These are phyloP conservation scores for Bipolaris bicolor DNA, from an alignment of 2,329 filamentous ascomycete genomes.

Conservation along the genomic window DNA sequence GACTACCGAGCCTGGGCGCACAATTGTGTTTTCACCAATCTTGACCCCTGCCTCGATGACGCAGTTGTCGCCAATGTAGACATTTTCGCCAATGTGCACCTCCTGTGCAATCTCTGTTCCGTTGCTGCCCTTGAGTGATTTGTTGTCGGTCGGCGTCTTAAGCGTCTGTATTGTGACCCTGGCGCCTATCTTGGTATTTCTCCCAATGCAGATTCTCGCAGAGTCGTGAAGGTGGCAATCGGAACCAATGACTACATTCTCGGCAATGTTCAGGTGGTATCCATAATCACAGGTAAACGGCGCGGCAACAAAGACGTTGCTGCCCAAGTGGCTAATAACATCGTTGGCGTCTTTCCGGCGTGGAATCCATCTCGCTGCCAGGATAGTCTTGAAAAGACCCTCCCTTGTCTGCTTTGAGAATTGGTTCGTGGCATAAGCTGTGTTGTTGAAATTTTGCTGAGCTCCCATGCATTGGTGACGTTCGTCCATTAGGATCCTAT, in stretches of 20 bases:
- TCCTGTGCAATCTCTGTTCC: conserved; percentile 72
- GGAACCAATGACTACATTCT: conserved; percentile 81
- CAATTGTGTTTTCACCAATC: conserved; percentile 60
- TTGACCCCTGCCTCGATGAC: conserved; percentile 64
- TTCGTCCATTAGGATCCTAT: conserved; percentile 78
- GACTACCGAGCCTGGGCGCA: conserved; percentile 62
- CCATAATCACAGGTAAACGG: conserved; percentile 95
- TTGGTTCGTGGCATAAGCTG: conserved; percentile 74
- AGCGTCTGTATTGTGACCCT: conserved; percentile 86
- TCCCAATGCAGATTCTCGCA: conserved; percentile 80
- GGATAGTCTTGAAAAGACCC: conserved; percentile 73
- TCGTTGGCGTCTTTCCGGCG: conserved; percentile 22
- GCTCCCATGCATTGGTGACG: conserved; percentile 83
- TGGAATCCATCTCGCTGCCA: conserved; percentile 63
- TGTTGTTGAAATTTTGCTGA: conserved; percentile 86
- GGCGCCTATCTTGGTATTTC: conserved; percentile 72
- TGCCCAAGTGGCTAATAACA: conserved; percentile 67
- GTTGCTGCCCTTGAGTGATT: conserved; percentile 73
- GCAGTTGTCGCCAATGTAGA: conserved; percentile 68
- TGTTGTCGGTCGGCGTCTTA: conserved; percentile 73
- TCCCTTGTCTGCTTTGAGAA: conserved; percentile 67
- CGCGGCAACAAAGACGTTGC: conserved; percentile 78
- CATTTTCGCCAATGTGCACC: conserved; percentile 77
- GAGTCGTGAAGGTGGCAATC: conserved; percentile 88
- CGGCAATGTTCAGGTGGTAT: conserved; percentile 89